Conservation (phyloP, 495 filamentous ascomycete genomes). For the Xylaria telfairii region DNA sequence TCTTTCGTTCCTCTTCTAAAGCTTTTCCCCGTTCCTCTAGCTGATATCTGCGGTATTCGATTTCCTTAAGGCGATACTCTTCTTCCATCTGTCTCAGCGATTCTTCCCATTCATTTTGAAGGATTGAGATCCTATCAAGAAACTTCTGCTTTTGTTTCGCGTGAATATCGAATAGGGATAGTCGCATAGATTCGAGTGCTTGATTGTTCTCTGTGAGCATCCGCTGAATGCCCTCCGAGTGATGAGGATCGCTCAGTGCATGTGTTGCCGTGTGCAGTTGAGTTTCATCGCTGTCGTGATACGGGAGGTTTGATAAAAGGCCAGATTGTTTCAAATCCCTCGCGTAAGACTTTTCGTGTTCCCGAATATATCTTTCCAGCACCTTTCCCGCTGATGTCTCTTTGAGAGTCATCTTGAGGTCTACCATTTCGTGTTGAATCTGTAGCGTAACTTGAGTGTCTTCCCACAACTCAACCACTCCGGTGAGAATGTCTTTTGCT, state of each 20-base stretch:
- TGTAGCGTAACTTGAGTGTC: conserved; percentile 14
- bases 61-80: neutral
- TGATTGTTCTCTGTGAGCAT: conserved; percentile 8
- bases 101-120: conserved; percentile 9
- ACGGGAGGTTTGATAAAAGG: neutral
- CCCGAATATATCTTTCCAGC: neutral
- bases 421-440: conserved; percentile 30
- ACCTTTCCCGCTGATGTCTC: conserved; percentile 22
- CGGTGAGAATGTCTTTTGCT: neutral
- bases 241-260: neutral
- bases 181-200: neutral
- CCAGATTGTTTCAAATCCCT: neutral
- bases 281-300: neutral
- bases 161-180: conserved; percentile 11
- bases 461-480: neutral
- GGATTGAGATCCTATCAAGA: neutral
- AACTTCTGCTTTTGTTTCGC: neutral
- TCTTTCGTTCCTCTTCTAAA: neutral
- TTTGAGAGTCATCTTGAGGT: conserved; percentile 20
- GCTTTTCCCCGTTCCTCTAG: neutral
- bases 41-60: neutral
- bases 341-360: neutral
- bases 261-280: neutral
- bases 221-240: neutral
- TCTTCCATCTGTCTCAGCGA: neutral